phyloP scores from a whole-genome alignment of 2,329 filamentous ascomycete species.

The Penicillium sp. region DNA sequence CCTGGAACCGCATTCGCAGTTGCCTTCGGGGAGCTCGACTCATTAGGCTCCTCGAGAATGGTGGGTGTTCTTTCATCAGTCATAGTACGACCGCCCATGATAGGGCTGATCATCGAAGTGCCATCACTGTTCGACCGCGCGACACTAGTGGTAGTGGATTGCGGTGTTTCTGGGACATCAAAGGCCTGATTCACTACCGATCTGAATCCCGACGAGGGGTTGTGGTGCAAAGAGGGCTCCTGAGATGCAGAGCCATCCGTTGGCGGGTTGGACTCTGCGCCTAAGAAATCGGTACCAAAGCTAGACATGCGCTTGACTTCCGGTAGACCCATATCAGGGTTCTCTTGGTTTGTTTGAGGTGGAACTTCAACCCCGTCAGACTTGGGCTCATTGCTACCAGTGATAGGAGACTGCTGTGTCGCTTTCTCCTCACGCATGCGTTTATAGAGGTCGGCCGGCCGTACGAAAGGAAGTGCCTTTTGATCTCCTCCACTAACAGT shows the following conservation, averaged over 20 bases:
- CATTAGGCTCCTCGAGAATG: conserved; percentile 54
- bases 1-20: conserved; percentile 27
- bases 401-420: not conserved
- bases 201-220: conserved; percentile 55
- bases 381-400: not conserved
- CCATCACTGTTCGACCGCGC: conserved; percentile 61
- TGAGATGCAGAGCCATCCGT: conserved; percentile 12
- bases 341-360: conserved; percentile 10
- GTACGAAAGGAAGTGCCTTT: conserved; percentile 62
- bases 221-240: conserved; percentile 46
- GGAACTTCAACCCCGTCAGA: not conserved
- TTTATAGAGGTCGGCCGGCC: conserved; percentile 75
- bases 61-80: conserved; percentile 48
- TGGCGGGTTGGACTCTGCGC: conserved; percentile 13
- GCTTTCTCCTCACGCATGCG: conserved; percentile 64
- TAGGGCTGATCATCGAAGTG: conserved; percentile 63
- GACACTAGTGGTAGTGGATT: conserved; percentile 54
- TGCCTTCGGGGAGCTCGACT: conserved; percentile 24
- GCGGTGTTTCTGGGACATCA: conserved; percentile 55
- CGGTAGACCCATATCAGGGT: conserved; percentile 35
- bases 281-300: conserved; percentile 31
- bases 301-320: conserved; percentile 45
- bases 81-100: conserved; percentile 50
- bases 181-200: conserved; percentile 65
- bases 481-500: conserved; percentile 30